Base-by-base conservation (phyloP, 2,329 filamentous ascomycete species). In the Penicillium sp. region DNA sequence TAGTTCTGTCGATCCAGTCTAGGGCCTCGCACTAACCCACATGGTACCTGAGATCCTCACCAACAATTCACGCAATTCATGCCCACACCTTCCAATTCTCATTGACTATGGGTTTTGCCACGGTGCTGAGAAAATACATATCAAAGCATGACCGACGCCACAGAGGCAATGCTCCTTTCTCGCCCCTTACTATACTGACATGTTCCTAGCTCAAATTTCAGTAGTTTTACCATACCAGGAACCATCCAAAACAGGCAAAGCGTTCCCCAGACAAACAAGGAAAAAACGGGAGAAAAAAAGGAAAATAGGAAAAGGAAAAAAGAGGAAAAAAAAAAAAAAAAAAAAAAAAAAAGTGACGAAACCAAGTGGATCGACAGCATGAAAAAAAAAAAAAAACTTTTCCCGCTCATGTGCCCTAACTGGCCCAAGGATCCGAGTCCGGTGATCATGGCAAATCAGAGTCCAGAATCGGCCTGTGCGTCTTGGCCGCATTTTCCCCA, bases 401-500 rank as follows among this genome's bases (percentile, higher is more conserved):
- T 48, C 49, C 19, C 27, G 46, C 47, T 54, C 57, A 57, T 55
- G 50, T 42, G 56, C 27, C 29, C 22, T 65, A 46, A 67, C n/a
- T 67, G 65, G 65, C 54, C 51, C 48, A 59, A 31, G 22, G 45
- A 61, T 60, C 65, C 65, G 63, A 65, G 19, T 27, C 53, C 52
- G 61, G 64, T 33, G 24, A 3, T 21, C 6, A 14, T 14, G 27
- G 21, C 65, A 54, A 66, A 64, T 63, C 54, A 64, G n/a, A 42
- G 14, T 22, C 14, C 44, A 42, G 19, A 29, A 29, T 27, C 21
- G 10, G 45, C 43, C 37, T 29, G 49, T 39, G 49, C 43, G 33
- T 24, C 35, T 44, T 29, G 31, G 54, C 49, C 48, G 16, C 29
- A 52, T 65, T 64, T 67, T 66, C 65, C 65, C 65, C 65, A 65